Conservation (phyloP, 2,329 filamentous ascomycete genomes). For the Podosphaera fusca region DNA sequence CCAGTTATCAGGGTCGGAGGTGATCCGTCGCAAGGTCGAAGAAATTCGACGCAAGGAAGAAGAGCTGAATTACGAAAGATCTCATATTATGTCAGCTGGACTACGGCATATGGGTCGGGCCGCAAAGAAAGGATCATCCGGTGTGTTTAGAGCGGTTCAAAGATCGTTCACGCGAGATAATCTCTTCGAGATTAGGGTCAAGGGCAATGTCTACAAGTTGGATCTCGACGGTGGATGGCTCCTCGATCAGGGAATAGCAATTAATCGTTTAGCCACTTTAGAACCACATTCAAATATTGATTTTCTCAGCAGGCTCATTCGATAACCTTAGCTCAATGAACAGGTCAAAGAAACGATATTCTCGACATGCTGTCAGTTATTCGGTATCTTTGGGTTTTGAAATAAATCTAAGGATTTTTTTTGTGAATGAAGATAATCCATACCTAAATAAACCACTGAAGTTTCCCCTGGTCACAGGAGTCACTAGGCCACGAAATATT, state of each 20-base stretch:
- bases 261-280: slow-evolving; percentile 29
- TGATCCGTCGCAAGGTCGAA: slow-evolving; percentile 16
- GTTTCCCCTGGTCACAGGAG: too few relatives aligned
- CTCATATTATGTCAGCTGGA: slow-evolving; percentile 32
- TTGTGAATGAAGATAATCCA: too few relatives aligned
- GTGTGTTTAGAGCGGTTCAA: slow-evolving; percentile 18
- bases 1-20: slow-evolving; percentile 7
- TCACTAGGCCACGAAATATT: too few relatives aligned
- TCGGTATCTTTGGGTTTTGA: too few relatives aligned
- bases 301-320: not conserved
- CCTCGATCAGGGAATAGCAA: slow-evolving; percentile 31
- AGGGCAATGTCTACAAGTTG: slow-evolving; percentile 30
- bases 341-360: too few relatives aligned
- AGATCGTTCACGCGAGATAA: slow-evolving; percentile 32
- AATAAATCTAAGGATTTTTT: too few relatives aligned
- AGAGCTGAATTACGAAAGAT: slow-evolving; percentile 24
- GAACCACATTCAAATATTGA: slow-evolving; percentile 3
- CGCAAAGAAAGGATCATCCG: slow-evolving; percentile 9
- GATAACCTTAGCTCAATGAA: not conserved
- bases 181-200: slow-evolving; percentile 26
- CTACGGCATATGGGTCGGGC: slow-evolving; percentile 26
- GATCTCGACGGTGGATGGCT: slow-evolving; percentile 34
- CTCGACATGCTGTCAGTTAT: too few relatives aligned
- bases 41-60: slow-evolving; percentile 17
- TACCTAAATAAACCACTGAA: too few relatives aligned